Conservation (phyloP, 2,329 filamentous ascomycete species). For the Gremmenia infestans region DNA sequence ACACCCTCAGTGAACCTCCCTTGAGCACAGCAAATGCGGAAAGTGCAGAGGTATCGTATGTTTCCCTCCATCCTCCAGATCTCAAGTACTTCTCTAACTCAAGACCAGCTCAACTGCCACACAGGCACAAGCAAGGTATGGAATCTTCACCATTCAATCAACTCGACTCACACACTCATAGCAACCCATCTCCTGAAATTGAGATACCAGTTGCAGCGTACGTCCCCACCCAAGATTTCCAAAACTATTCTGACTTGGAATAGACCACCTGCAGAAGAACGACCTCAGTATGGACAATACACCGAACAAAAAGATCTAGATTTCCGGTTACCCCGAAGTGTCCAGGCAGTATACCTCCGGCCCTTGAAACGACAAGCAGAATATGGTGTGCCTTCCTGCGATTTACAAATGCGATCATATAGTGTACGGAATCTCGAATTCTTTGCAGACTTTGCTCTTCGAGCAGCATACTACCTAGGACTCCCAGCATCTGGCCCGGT, state of each 20-base stretch:
- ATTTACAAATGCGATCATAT: constrained; percentile 91
- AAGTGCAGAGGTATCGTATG: constrained; percentile 1
- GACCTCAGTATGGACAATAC: not conserved
- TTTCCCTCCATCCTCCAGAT: not conserved
- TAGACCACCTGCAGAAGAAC: constrained; percentile 1
- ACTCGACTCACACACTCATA: not conserved
- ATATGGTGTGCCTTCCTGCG: constrained; percentile 77
- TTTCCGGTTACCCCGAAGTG: constrained; percentile 65
- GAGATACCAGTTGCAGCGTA: not conserved
- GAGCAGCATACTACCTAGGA: constrained; percentile 89
- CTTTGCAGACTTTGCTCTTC: constrained; percentile 89
- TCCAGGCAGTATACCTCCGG: constrained; percentile 81
- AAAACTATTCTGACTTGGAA: constrained; percentile 1
- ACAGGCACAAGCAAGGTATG: not conserved
- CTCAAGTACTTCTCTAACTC: not conserved
- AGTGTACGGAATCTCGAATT: constrained; percentile 86
- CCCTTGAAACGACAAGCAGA: constrained; percentile 71
- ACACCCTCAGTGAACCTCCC: not conserved
- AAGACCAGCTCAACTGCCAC: not conserved
- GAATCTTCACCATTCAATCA: not conserved
- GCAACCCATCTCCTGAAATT: not conserved
- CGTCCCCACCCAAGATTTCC: not conserved
- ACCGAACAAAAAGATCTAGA: not conserved
- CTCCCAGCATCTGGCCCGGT: constrained; percentile 82
- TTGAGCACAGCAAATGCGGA: not conserved